These are phyloP conservation scores for Beverwykella pulmonaria DNA, from an alignment of 495 filamentous ascomycete species.

Conservation along the genomic window DNA sequence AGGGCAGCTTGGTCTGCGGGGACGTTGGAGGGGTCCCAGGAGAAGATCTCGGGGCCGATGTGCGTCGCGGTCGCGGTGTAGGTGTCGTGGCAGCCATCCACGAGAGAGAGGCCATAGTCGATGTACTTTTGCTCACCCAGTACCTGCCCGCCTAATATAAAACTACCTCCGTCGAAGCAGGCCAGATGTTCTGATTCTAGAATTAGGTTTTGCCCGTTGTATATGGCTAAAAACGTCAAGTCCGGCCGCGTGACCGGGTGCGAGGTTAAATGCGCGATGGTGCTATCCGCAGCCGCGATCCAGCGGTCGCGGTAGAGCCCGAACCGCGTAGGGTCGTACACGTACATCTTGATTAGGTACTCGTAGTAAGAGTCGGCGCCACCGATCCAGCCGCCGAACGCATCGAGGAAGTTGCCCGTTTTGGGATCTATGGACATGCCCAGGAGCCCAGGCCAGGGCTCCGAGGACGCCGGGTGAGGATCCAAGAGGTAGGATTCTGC, in stretches of 20 bases:
- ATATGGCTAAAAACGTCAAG: slow-evolving; percentile 73
- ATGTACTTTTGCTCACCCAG: slow-evolving; percentile 65
- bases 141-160: slow-evolving; percentile 79
- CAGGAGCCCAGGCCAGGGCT: slow-evolving; percentile 79
- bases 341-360: slow-evolving; percentile 92
- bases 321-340: slow-evolving; percentile 74
- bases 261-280: slow-evolving; percentile 71
- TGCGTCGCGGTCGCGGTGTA: slow-evolving; percentile 68
- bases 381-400: slow-evolving; percentile 75
- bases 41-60: slow-evolving; percentile 80
- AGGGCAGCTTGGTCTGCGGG: slow-evolving; percentile 58
- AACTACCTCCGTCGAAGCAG: slow-evolving; percentile 86
- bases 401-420: slow-evolving; percentile 68
- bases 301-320: slow-evolving; percentile 53
- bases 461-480: slow-evolving; percentile 60
- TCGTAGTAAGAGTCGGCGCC: slow-evolving; percentile 86
- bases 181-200: slow-evolving; percentile 59
- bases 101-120: slow-evolving; percentile 74
- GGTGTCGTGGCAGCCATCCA: slow-evolving; percentile 72
- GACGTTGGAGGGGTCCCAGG: slow-evolving; percentile 60
- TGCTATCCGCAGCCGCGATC: slow-evolving; percentile 76
- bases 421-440: slow-evolving; percentile 67
- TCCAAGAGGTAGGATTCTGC: slow-evolving; percentile 73
- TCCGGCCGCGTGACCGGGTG: slow-evolving; percentile 71
- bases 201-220: slow-evolving; percentile 50